Evolutionary conservation across 1,139 yeast genomes (phyloP), one percentile per base, ranked within the genome.

Genomic region (Magnusiomyces paraingens): DNA sequence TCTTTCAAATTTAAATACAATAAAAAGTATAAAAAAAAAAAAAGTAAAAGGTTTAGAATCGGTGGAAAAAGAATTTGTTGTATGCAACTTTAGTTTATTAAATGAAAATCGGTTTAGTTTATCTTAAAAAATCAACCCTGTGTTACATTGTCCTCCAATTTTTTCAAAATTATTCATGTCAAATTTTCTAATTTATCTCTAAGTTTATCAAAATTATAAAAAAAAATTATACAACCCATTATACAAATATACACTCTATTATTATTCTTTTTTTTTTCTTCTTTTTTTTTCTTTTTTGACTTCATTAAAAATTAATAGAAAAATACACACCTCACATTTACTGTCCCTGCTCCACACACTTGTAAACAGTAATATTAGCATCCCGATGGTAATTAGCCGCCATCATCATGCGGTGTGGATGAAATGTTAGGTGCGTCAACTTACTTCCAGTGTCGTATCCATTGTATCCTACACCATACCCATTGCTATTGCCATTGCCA

Each of bases 341-440:
- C 15, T 29, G 18, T 35, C 26, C 41, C 15, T 40, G 12, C 11
- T 17, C 32, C 15, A 10, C 32, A 47, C 86, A 81, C 53, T 75
- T 74, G 64, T 85, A 87, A 26, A 91, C 73, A 60, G 81, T 81
- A 49, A 91, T 83, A 60, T 80, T 80, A 0, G 91, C 78, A 64
- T 87, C 95, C 64, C 87, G 95, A 55, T 84, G 80, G 65, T 86
- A 86, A 63, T 86, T 84, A 0, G 89, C 87, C 1, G 97, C 98
- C 67, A 93, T 68, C 79, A 88, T 81, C 96, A 93, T 88, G 59
- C 94, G 75, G 67, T 94, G 99, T 1, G 99, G 99, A 67, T 93
- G 99, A 68, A 93, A 82, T 0, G 85, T 77, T 57, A 90, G 70
- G 12, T 82, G 75, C 4, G 91, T 82, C 53, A 88, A 75, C 62